Percentiles rank a stretch among this genome's conserved stretches.
phyloP scores from a whole-genome alignment of 306 rosid species.

The Benincasa hispida region DNA sequence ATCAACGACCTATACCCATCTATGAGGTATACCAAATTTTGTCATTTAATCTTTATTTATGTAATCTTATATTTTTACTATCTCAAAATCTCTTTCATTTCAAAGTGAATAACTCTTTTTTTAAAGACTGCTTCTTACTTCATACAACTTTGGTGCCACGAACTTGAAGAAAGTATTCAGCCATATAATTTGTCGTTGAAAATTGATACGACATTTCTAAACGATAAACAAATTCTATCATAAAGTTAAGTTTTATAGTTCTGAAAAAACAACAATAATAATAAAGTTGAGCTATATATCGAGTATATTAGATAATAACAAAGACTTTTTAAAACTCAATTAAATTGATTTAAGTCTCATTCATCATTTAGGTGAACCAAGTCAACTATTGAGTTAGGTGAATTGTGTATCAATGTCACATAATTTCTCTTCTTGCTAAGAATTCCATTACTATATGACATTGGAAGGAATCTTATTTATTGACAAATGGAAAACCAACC shows the following conservation, averaged over 20 bases:
- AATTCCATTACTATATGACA: not conserved
- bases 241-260: too few relatives aligned
- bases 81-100: not conserved
- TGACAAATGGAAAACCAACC: not conserved
- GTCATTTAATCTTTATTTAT: too few relatives aligned
- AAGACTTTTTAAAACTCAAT: not conserved
- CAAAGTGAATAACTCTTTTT: not conserved
- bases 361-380: not conserved
- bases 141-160: not conserved
- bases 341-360: not conserved
- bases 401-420: not conserved
- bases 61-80: too few relatives aligned
- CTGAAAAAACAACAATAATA: too few relatives aligned
- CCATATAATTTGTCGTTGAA: too few relatives aligned
- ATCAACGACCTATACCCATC: too few relatives aligned
- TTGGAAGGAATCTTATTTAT: not conserved
- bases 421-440: not conserved
- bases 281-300: too few relatives aligned
- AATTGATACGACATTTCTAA: too few relatives aligned
- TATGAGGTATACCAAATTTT: too few relatives aligned
- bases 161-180: too few relatives aligned
- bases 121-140: too few relatives aligned
- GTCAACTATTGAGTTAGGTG: not conserved
- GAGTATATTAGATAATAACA: not conserved
- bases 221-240: too few relatives aligned